Base-by-base conservation (phyloP, 1,284 basidiomycete species). In the Rhodotorula mucilaginosa region DNA sequence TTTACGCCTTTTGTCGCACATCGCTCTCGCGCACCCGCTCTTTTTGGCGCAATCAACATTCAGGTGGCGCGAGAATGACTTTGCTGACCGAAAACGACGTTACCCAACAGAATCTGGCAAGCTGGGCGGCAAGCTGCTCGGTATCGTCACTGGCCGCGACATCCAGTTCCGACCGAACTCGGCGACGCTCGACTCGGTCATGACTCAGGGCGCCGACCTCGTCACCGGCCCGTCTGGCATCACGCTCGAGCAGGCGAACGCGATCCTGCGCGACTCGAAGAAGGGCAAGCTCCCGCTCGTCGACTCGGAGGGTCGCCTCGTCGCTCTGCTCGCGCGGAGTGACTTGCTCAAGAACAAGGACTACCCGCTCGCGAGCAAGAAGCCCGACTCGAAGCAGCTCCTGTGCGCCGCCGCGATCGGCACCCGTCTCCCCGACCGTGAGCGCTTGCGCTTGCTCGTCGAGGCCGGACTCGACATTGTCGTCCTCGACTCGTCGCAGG, bases 331-430 rank as follows among this genome's bases (percentile, higher is more conserved):
- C 69, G 92, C 94, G 7, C 93, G 96, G 70, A 97, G 95, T 54
- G 96, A 99, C 82, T 85, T 99, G 72, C 88, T 99, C 80, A 99
- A 99, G 84, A 98, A 97, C 84, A 93, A 97, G 81, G 95, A 92
- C 75, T 99, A 90, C 83, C 97, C 96, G 4, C 87, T 97, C 64
- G 94, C 96, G 1, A 93, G 90, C 78, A 99, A 99, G 84, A 87
- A 89, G 68, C 92, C 92, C 2, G 86, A 90, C 75, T 93, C 86
- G 81, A 99, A 99, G 84, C 96, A 99, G 84, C 88, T 99, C 19
- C 95, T 96, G 80, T 94, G 94, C 65, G 96, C 95, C 31, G 96
- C 96, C n/a, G 92, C 97, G 5, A 87, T 99, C 76, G 97, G 96
- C 65, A 99, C 97, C 0, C 90, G 96, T 39, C 90, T 89, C 0